Evolutionary conservation across 2,329 filamentous ascomycete genomes (phyloP).

Genomic region (Fusarium piperis): DNA sequence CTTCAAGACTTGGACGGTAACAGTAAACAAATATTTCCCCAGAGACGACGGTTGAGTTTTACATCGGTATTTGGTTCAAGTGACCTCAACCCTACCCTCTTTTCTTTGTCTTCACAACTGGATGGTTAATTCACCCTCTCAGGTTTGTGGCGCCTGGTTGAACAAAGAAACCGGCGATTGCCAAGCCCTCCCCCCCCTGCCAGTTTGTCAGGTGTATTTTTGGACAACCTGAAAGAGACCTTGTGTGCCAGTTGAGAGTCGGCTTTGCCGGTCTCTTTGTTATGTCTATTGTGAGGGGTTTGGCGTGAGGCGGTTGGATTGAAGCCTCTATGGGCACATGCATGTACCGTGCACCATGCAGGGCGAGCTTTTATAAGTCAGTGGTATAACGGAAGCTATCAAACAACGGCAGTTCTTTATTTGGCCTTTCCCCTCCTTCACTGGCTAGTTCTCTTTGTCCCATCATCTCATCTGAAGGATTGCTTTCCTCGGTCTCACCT

Average conservation of each 20-base stretch:
- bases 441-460: background rate
- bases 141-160: slow-evolving; percentile 22
- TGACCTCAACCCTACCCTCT: background rate
- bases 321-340: background rate
- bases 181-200: background rate
- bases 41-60: background rate
- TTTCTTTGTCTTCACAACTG: slow-evolving; percentile 15
- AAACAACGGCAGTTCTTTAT: background rate
- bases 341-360: slow-evolving; percentile 14
- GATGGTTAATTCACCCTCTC: background rate
- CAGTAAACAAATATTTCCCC: background rate
- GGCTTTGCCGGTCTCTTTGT: slow-evolving; percentile 36
- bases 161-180: slow-evolving; percentile 33
- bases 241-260: background rate
- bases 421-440: background rate
- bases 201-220: slow-evolving; percentile 1
- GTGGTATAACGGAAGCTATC: background rate
- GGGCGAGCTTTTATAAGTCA: slow-evolving; percentile 2
- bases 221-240: background rate
- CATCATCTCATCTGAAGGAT: background rate
- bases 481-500: background rate
- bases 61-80: background rate
- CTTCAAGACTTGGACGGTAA: background rate
- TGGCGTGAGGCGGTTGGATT: background rate
- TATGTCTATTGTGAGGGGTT: slow-evolving; percentile 16